Conservation (phyloP, 164 flowering plant species). For the Cinnamomum chago region DNA sequence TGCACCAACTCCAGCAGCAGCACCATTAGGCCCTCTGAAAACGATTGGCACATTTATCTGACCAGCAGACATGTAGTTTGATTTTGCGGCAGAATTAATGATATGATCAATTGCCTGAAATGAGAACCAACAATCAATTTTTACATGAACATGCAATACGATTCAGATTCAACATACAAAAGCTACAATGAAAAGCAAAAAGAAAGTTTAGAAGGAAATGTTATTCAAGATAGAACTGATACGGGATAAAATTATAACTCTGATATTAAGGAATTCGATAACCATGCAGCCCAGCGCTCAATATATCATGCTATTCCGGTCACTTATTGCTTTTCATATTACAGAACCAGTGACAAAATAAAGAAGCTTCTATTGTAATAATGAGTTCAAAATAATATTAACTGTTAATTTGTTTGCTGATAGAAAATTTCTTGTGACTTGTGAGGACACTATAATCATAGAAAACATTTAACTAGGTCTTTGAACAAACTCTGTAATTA, state of each 20-base stretch:
- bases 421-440: too few relatives aligned
- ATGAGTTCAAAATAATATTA: neutral
- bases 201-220: neutral
- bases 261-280: too few relatives aligned
- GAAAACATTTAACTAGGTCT: too few relatives aligned
- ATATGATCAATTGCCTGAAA: constrained; percentile 95
- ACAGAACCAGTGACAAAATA: too few relatives aligned
- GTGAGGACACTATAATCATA: too few relatives aligned
- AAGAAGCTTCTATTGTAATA: too few relatives aligned
- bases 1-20: constrained; percentile 99
- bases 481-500: too few relatives aligned
- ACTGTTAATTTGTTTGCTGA: too few relatives aligned
- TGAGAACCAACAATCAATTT: constrained; percentile 5
- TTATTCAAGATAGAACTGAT: neutral
- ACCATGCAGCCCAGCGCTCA: neutral
- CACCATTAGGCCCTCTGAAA: constrained; percentile 95
- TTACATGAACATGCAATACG: neutral
- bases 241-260: neutral
- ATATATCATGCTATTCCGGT: neutral
- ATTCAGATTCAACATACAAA: neutral
- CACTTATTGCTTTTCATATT: too few relatives aligned
- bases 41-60: constrained; percentile 82
- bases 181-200: neutral
- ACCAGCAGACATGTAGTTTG: constrained; percentile 94
- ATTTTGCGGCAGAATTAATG: constrained; percentile 93